These are phyloP conservation scores for Yamadazyma triangularis DNA, from an alignment of 1,139 yeast genomes.

Conservation along the genomic window DNA sequence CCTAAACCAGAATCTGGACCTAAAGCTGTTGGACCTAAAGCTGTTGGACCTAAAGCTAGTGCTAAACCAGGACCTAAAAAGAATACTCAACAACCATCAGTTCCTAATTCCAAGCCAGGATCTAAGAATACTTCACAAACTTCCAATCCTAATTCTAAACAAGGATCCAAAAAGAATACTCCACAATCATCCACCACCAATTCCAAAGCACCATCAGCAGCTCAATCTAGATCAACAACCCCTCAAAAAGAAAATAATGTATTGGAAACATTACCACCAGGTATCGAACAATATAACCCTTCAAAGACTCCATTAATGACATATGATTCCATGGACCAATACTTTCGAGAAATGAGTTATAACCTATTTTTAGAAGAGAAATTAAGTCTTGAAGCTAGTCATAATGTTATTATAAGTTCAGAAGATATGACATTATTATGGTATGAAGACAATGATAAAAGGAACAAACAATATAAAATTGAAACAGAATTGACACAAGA, in stretches of 20 bases:
- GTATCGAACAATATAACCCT: conserved; percentile 24
- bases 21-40: background rate
- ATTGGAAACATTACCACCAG: conserved; percentile 19
- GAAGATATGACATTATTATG: conserved; percentile 44
- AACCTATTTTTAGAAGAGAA: conserved; percentile 61
- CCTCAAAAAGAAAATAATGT: conserved; percentile 1
- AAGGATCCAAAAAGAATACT: background rate
- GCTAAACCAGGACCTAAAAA: background rate
- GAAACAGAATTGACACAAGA: conserved; percentile 35
- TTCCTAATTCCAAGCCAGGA: background rate
- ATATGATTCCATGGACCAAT: conserved; percentile 47
- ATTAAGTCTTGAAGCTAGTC: conserved; percentile 36
- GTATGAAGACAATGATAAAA: conserved; percentile 46
- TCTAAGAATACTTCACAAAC: no score
- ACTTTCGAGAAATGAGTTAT: conserved; percentile 56
- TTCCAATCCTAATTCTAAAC: background rate
- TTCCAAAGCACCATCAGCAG: conserved; percentile 2
- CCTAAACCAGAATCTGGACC: background rate
- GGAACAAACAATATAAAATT: conserved; percentile 34
- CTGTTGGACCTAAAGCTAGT: background rate
- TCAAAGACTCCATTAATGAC: conserved; percentile 37
- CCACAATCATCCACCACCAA: background rate
- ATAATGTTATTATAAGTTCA: conserved; percentile 25
- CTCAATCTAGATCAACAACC: conserved; percentile 5
- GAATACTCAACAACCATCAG: background rate